Base-by-base conservation (phyloP, 176 grass and related monocot genomes). In the Echinochloa phyllopogon region DNA sequence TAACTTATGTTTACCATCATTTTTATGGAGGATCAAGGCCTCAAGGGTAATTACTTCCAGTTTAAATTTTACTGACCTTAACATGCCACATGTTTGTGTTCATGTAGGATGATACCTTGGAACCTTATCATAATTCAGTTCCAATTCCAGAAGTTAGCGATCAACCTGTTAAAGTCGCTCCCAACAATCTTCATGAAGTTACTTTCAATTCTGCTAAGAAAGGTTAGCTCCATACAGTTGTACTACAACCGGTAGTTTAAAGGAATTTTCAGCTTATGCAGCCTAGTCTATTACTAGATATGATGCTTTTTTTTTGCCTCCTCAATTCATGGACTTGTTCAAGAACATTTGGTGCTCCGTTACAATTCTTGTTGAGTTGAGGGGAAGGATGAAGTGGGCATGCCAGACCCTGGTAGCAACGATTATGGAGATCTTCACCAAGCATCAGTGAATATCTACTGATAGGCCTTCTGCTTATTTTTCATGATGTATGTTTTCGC, bases 191-290 rank as follows among this genome's bases (percentile, higher is more conserved):
- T 39, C 63, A 82, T 47, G 81, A 90, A 29, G 44, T 89, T 36
- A 78, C 90, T 70, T 83, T 75, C 29, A 67, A 88, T 47, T 92
- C 93, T 59, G 78, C 87, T 44, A 94, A 92, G 68, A 94, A 94
- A 8, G 90, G 93, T 94, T 85, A 47, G 71, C 18, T 87, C 64
- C 78, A 14, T 41, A 21, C 73, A 74, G 79, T 87, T 63, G 10
- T 8, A 21, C 17, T 45, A 20, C 75, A 64, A 29, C 21, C 45
- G 24, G 23, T 85, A 42, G 15, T 16, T 52, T 70, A 10, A 29
- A 5, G 50, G 16, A 65, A 20, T 39, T 47, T 88, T 16, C 25
- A 40, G 60, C 15, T 66, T 33, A 78, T 24, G 1, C 64, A 49
- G 17, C 25, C 24, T 47, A 53, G 6, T 47, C 23, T 74, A 69